Evolutionary conservation across 2,329 filamentous ascomycete genomes (phyloP), one percentile per base, ranked within the genome.

Genomic region (Beauveria caledonica): DNA sequence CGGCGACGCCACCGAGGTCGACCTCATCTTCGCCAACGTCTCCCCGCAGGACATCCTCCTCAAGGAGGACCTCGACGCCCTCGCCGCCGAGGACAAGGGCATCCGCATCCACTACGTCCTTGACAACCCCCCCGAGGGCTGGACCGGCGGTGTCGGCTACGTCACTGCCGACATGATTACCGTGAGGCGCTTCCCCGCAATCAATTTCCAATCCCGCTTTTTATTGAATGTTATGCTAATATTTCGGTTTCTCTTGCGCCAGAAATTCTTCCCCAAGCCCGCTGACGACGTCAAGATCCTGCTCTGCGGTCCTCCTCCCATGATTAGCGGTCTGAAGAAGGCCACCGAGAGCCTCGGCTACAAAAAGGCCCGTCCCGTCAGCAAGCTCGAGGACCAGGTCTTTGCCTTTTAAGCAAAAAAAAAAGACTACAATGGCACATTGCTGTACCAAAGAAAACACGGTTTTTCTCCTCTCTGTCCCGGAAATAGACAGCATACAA

Each of bases 281-380:
- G 89, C 90, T 60, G 78, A 82, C 62, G 92, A 97, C 70, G 87
- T 96, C 78, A 97, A 97, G 85, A 84, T 99, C 68, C 82, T 97
- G 63, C 82, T 97, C 66, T 99, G 94, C 72, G 94, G 94, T 60
- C 94, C 94, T 62, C 94, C 94, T 61, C 94, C 94, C 55, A 99
- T 99, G 94, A 84, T 97, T 65, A 89, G 88, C 69, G 93, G 92
- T 56, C 88, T 97, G 80, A 99, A 99, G 89, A 97, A 97, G 84
- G 85, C 91, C 7, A 88, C 92, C 55, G 91, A 95, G 77, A 82
- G 85, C 64, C 82, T 97, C 21, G 94, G 94, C 62, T 99, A 88
- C 80, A 84, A 90, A 71, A 97, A 97, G 83, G 90, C 94, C 46
- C 86, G 87, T 63, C 91, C 93, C 49, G 92, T 97, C 69, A 97